phyloP scores from a whole-genome alignment of 192 early-diverging fungal genomes.

The Pilaira anomala region DNA sequence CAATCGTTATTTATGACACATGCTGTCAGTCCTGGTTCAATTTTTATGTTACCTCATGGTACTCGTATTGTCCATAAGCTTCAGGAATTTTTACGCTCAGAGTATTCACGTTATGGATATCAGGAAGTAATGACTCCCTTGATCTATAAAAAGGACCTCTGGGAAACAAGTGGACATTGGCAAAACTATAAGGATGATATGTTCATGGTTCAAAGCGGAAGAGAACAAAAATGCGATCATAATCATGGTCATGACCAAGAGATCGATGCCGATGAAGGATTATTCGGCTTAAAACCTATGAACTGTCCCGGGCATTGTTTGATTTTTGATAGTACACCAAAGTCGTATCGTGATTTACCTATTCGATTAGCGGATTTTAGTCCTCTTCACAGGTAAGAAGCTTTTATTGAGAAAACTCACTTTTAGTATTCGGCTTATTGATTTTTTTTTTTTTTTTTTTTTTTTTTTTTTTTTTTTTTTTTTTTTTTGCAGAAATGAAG shows the following conservation, averaged over 20 bases:
- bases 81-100: constrained; percentile 66
- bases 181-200: constrained; percentile 94
- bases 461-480: constrained; percentile 7
- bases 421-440: neutral
- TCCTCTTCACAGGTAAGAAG: constrained; percentile 76
- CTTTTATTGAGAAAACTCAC: too few relatives aligned
- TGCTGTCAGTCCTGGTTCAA: constrained; percentile 63
- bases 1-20: constrained; percentile 74
- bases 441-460: constrained; percentile 11
- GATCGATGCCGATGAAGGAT: constrained; percentile 43
- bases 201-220: constrained; percentile 65
- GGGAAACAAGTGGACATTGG: constrained; percentile 95
- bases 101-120: constrained; percentile 77
- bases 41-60: constrained; percentile 73
- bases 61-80: constrained; percentile 80
- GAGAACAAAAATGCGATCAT: constrained; percentile 22
- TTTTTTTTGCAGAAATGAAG: constrained; percentile 71
- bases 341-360: constrained; percentile 88
- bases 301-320: constrained; percentile 97
- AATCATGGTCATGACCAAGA: constrained; percentile 24
- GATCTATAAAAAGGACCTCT: constrained; percentile 88
- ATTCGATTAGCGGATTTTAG: constrained; percentile 90
- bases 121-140: constrained; percentile 90
- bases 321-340: constrained; percentile 74
- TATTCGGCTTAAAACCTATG: constrained; percentile 95